Percentiles rank a stretch among this genome's conserved stretches.
phyloP scores from a whole-genome alignment of 768 basidiomycete genomes.

The Lactarius akahatsu region DNA sequence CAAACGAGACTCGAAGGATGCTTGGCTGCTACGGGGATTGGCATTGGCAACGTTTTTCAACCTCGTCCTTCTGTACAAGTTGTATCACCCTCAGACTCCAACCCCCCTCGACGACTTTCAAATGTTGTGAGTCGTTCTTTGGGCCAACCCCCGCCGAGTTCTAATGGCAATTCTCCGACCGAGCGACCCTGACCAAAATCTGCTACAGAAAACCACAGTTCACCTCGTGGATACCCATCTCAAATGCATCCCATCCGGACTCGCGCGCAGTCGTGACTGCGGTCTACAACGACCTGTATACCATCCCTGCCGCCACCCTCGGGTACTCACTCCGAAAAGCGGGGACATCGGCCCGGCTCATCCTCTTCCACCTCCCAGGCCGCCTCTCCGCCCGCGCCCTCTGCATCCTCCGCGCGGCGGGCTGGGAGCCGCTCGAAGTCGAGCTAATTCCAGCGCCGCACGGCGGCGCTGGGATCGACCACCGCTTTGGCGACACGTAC shows the following conservation, averaged over 20 bases:
- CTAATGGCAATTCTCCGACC: not conserved
- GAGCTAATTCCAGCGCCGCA: slow-evolving; percentile 42
- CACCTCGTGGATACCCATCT: not conserved
- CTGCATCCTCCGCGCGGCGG: slow-evolving; percentile 41
- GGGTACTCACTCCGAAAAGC: slow-evolving; percentile 36
- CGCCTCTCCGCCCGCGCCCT: slow-evolving; percentile 41
- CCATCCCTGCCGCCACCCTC: slow-evolving; percentile 36
- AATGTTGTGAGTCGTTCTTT: slow-evolving; percentile 11
- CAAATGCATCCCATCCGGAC: not conserved
- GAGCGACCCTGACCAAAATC: not conserved
- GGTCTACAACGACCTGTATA: slow-evolving; percentile 37
- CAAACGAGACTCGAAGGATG: slow-evolving; percentile 4
- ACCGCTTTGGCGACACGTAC: slow-evolving; percentile 43
- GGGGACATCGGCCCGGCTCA: slow-evolving; percentile 36
- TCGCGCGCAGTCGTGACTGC: slow-evolving; percentile 35
- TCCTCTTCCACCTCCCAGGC: slow-evolving; percentile 38
- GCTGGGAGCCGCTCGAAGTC: slow-evolving; percentile 42
- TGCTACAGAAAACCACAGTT: slow-evolving; percentile 18
- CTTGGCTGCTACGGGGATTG: slow-evolving; percentile 4
- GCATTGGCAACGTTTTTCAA: slow-evolving; percentile 5
- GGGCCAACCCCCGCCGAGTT: not conserved
- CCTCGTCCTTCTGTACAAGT: slow-evolving; percentile 12
- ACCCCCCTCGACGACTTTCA: slow-evolving; percentile 25
- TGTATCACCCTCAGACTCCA: not conserved
- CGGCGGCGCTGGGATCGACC: slow-evolving; percentile 38